Percentiles rank a stretch among this genome's conserved stretches.
phyloP scores from a whole-genome alignment of 768 basidiomycete genomes.

The Trametes elegans region DNA sequence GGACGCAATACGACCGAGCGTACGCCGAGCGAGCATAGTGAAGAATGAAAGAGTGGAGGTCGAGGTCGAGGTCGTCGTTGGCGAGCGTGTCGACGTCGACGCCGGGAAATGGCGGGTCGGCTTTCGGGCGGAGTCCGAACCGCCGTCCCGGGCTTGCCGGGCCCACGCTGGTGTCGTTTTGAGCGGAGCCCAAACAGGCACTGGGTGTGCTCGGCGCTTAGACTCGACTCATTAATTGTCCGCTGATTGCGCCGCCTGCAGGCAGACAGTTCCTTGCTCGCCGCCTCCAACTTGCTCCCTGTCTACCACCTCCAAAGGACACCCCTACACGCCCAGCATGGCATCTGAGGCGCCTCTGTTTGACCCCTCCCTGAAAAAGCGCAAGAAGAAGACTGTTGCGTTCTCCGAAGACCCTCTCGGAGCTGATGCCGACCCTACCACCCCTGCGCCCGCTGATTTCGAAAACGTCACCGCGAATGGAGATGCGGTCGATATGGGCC shows the following conservation, averaged over 20 bases:
- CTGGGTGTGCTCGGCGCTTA: too few species aligned
- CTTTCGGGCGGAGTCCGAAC: slow-evolving; percentile 16
- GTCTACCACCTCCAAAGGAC: slow-evolving; percentile 25
- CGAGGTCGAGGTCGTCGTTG: slow-evolving; percentile 22
- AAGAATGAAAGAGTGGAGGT: slow-evolving; percentile 23
- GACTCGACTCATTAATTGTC: slow-evolving; percentile 12
- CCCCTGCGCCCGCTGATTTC: slow-evolving; percentile 71
- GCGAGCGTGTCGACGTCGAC: slow-evolving; percentile 17
- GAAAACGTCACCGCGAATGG: slow-evolving; percentile 69
- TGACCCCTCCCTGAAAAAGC: slow-evolving; percentile 76
- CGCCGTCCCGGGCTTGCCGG: neutral
- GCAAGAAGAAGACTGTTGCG: slow-evolving; percentile 84
- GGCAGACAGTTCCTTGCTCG: slow-evolving; percentile 2
- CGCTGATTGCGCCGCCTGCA: slow-evolving; percentile 11
- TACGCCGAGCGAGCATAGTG: slow-evolving; percentile 50
- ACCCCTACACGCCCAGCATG: slow-evolving; percentile 35
- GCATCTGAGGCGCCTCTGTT: slow-evolving; percentile 75
- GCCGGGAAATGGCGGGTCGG: slow-evolving; percentile 26
- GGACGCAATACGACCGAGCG: slow-evolving; percentile 41
- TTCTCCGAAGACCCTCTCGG: slow-evolving; percentile 84
- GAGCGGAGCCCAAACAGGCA: slow-evolving; percentile 9
- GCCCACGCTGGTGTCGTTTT: neutral
- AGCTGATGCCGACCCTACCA: slow-evolving; percentile 75
- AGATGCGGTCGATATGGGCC: slow-evolving; percentile 73
- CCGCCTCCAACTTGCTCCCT: too few species aligned